Base-by-base conservation (phyloP, 169 alveolate genomes). In the Cryptosporidium meleagridis region DNA sequence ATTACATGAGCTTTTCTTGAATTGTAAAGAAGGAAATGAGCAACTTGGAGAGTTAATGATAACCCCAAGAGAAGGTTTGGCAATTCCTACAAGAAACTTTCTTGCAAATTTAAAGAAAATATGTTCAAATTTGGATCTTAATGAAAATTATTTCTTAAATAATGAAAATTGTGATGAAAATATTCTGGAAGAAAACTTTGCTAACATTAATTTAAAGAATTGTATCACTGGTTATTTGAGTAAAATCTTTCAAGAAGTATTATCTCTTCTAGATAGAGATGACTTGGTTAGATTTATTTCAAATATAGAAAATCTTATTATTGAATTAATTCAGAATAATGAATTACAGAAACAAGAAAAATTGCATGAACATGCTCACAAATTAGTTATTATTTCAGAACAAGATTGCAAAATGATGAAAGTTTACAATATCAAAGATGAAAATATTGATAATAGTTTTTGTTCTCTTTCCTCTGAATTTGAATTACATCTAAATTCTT, bases 191-290 rank as follows among this genome's bases (percentile, higher is more conserved):
- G 72, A 65, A 31, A 35, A 31, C 2, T 33, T 65, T 12, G n/a
- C n/a, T 18, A 37, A 35, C 3, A 16, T 37, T 37, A 26, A 37
- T 8, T 37, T 65, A 23, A 65, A n/a, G 51, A 33, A 16, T 37
- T 65, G 72, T 33, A 29, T 65, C 33, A 37, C 72, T 14, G 72
- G 72, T 33, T 65, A 65, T 37, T 10, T 65, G 3, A 29, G 72
- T 21, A 65, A 65, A 35, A 23, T 65, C 51, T 65, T 65, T 65
- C 45, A 39, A n/a, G 72, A 37, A 14, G 51, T 65, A 16, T 37
- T 65, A 37, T 65, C 72, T 26, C 72, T 65, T 18, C 16, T 65
- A 10, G 72, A 65, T 29, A n/a, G 51, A 31, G 72, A 65, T 1
- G 72, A 65, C 10, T 33, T 65, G 18, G 33, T 65, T 10, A 39